phyloP scores from a whole-genome alignment of 1,139 yeast genomes.

The Protomyces inundatus region DNA sequence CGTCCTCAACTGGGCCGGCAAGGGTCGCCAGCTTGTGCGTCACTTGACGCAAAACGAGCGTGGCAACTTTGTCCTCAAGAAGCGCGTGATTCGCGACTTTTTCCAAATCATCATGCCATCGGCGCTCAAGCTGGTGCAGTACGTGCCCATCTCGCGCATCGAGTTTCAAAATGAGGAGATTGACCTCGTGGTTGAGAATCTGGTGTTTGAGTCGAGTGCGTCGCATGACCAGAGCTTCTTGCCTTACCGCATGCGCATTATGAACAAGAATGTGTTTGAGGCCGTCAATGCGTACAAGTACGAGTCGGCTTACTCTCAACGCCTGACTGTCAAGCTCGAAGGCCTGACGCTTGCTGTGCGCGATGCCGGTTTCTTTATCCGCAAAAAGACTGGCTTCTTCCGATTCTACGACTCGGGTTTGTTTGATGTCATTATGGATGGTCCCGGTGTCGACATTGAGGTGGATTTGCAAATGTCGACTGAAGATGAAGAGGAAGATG shows the following conservation, averaged over 20 bases:
- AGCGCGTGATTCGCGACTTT: conserved; percentile 23
- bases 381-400: conserved; percentile 26
- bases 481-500: conserved; percentile 22
- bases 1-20: neutral
- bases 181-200: conserved; percentile 22
- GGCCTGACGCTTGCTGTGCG: conserved; percentile 17
- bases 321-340: conserved; percentile 10
- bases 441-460: conserved; percentile 23
- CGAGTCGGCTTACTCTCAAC: conserved; percentile 14
- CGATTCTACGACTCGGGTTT: conserved; percentile 25
- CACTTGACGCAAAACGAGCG: conserved; percentile 16
- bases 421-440: conserved; percentile 25
- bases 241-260: conserved; percentile 21
- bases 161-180: conserved; percentile 24
- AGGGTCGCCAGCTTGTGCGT: conserved; percentile 5
- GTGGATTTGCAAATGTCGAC: conserved; percentile 18
- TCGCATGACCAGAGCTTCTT: conserved; percentile 23
- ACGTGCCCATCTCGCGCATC: conserved; percentile 23
- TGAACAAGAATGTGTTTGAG: conserved; percentile 20
- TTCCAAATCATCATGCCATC: conserved; percentile 24
- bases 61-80: conserved; percentile 25
- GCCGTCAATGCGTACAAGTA: conserved; percentile 24
- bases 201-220: conserved; percentile 22
- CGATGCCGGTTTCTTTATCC: conserved; percentile 24
- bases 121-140: conserved; percentile 16